phyloP scores from a whole-genome alignment of 306 rosid genomes.

The Lupinus albus region DNA sequence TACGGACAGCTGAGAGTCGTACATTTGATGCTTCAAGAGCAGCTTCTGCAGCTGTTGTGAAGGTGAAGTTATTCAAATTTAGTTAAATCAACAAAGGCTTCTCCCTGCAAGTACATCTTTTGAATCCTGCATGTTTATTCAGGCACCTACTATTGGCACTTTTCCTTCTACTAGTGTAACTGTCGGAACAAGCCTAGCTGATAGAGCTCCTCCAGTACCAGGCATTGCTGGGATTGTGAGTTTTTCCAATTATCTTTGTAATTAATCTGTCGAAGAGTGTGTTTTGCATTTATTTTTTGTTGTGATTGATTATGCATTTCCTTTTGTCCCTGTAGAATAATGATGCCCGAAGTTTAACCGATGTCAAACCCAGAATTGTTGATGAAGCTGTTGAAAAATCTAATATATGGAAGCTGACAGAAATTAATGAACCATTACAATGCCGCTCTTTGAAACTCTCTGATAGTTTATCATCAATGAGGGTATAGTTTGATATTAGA shows the following conservation, averaged over 20 bases:
- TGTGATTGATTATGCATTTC: conserved; percentile 35
- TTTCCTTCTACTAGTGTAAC: conserved; percentile 67
- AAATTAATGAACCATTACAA: conserved; percentile 75
- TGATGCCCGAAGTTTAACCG: conserved; percentile 77
- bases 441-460: conserved; percentile 91
- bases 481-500: conserved; percentile 58
- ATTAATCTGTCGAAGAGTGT: conserved; percentile 30
- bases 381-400: conserved; percentile 87
- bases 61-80: conserved; percentile 55
- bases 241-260: conserved; percentile 33
- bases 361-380: conserved; percentile 88
- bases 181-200: conserved; percentile 88
- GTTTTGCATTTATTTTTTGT: conserved; percentile 20
- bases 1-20: conserved; percentile 80
- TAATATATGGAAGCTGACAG: conserved; percentile 88
- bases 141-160: conserved; percentile 66
- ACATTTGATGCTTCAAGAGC: conserved; percentile 88
- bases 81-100: conserved; percentile 1
- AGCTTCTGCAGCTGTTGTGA: conserved; percentile 79
- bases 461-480: conserved; percentile 71
- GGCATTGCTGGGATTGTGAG: conserved; percentile 87
- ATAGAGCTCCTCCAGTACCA: conserved; percentile 73
- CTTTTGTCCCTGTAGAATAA: conserved; percentile 65
- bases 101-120: conserved; percentile 33
- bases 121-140: conserved; percentile 47